phyloP scores from a whole-genome alignment of 2,329 filamentous ascomycete species.

The Aspergillus pseudotamarii region DNA sequence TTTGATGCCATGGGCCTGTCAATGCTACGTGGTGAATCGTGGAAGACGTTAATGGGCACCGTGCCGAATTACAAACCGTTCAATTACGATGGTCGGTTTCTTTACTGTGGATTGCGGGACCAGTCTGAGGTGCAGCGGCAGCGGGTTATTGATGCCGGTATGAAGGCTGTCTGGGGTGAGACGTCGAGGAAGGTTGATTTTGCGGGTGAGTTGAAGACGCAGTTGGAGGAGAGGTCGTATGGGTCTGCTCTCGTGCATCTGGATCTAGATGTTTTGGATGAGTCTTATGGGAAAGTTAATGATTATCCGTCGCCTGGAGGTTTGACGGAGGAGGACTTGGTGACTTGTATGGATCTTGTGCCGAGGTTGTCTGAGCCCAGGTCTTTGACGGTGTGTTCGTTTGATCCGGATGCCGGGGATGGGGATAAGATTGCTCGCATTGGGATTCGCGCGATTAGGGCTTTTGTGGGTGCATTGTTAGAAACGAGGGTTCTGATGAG shows the following conservation, averaged over 20 bases:
- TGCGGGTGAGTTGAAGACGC: slow-evolving; percentile 12
- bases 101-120: slow-evolving; percentile 33
- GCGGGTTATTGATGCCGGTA: slow-evolving; percentile 34
- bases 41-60: slow-evolving; percentile 33
- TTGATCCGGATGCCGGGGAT: background rate
- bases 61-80: slow-evolving; percentile 32
- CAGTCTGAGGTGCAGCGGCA: slow-evolving; percentile 31
- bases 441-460: background rate
- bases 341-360: background rate
- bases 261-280: slow-evolving; percentile 41
- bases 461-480: background rate
- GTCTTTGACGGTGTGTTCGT: background rate
- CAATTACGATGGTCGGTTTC: slow-evolving; percentile 18
- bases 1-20: slow-evolving; percentile 42
- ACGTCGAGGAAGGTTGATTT: slow-evolving; percentile 19
- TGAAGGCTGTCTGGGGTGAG: slow-evolving; percentile 34
- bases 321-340: slow-evolving; percentile 13
- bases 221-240: slow-evolving; percentile 14
- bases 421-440: background rate
- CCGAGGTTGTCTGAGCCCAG: background rate
- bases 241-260: slow-evolving; percentile 36
- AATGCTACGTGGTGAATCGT: slow-evolving; percentile 41
- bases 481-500: background rate
- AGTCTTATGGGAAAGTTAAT: slow-evolving; percentile 39
- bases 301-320: slow-evolving; percentile 40